A percentile compares a stretch with the other conserved stretches of the same genome.
phyloP scores from a whole-genome alignment of 1,284 basidiomycete species.

The Puccinia triticina region DNA sequence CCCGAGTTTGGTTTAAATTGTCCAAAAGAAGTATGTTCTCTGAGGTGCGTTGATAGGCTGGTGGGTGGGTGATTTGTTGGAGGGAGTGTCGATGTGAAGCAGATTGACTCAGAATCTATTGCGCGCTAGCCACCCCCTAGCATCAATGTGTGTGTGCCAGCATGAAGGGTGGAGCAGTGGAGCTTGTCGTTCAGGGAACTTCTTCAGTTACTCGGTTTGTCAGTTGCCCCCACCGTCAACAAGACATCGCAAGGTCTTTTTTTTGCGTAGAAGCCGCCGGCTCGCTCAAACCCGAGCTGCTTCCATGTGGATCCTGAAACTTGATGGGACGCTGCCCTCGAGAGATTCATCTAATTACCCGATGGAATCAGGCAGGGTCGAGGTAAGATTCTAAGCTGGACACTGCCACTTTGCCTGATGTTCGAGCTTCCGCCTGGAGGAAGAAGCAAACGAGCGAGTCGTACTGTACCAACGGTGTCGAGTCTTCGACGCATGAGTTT shows the following conservation, averaged over 20 bases:
- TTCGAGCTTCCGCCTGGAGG: neutral
- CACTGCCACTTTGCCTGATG: neutral
- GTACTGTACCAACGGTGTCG: neutral
- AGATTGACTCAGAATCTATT: conserved; percentile 34
- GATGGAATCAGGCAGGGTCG: neutral
- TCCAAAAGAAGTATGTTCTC: neutral
- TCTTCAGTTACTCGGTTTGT: conserved; percentile 15
- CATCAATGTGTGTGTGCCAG: neutral
- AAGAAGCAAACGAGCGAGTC: neutral
- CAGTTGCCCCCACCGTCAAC: neutral
- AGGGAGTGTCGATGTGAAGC: neutral
- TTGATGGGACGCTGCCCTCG: neutral
- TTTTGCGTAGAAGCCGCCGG: neutral
- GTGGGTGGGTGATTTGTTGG: neutral
- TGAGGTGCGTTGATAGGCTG: neutral
- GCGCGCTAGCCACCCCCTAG: conserved; percentile 18
- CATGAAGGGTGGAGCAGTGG: neutral
- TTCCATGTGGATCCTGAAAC: neutral
- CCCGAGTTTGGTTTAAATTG: neutral
- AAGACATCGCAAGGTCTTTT: neutral
- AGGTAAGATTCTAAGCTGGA: neutral
- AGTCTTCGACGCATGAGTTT: neutral
- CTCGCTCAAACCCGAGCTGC: neutral
- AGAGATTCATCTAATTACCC: neutral
- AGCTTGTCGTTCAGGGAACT: conserved; percentile 15